Base-by-base conservation (phyloP, 495 filamentous ascomycete species). In the Copromyces sp. region DNA sequence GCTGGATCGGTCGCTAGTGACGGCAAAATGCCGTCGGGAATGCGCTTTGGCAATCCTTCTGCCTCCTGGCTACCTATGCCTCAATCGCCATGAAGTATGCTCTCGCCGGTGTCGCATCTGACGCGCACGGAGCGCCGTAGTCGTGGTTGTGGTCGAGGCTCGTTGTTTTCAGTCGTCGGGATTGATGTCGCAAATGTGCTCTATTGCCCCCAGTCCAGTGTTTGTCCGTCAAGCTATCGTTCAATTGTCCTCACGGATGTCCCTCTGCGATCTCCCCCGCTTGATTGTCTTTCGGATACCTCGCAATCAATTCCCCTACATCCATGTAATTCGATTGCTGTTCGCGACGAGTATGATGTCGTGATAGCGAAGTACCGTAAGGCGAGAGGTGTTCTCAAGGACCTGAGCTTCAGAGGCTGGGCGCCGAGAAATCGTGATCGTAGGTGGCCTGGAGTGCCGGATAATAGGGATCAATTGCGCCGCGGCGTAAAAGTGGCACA, bases 351-450 rank as follows among this genome's bases (percentile, higher is more conserved):
- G 53, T 65, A 16, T 65, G 29, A 17, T 65, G 29, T 37, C 53
- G 32, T 35, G 29, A 65, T 65, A 65, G 24, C 53, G 14, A 65
- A 65, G 53, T 37, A 65, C 12, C 12, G 29, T 14, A 24, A 24
- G 24, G 24, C 7, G 53, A 65, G 37, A 37, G 29, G 53, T 65
- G 53, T 65, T 37, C 53, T 35, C 14, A 65, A 65, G 53, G 53
- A 29, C 24, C 53, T 17, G 53, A 35, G 53, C 14, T 65, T 65
- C 40, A 71, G 71, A 78, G 75, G 75, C 80, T 81, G 76, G 80
- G 79, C 80, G 80, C 80, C 79, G 73, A 80, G 80, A 77, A 77
- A 77, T 76, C 70, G 72, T 75, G 47, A 72, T 74, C 65, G 76
- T 74, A 68, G 69, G 72, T 70, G 44, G 68, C 16, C 24, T 41